Evolutionary conservation across 306 rosid genomes (phyloP).

Genomic region (Fragaria vesca): DNA sequence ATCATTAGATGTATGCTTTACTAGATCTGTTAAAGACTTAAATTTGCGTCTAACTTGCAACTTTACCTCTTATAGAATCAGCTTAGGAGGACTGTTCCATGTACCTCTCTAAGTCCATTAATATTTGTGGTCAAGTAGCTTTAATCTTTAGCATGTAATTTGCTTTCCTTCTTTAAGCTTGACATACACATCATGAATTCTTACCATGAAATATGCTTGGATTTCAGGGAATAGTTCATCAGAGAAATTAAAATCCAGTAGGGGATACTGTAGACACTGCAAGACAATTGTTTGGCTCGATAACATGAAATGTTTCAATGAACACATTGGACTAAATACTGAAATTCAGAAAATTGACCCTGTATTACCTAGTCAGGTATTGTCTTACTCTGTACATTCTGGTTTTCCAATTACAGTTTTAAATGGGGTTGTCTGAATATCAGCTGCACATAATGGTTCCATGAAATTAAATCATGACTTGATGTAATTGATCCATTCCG

Average conservation of each 20-base stretch:
- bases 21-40: slow-evolving; percentile 9
- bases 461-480: not conserved
- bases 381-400: slow-evolving; percentile 1
- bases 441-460: not conserved
- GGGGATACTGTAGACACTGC: slow-evolving; percentile 81
- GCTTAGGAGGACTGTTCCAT: not conserved
- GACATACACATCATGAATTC: not conserved
- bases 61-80: not conserved
- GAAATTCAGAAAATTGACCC: slow-evolving; percentile 50
- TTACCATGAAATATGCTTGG: slow-evolving; percentile 1
- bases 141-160: not conserved
- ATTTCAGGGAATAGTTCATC: slow-evolving; percentile 45
- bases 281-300: slow-evolving; percentile 62
- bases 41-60: not conserved
- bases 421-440: not conserved
- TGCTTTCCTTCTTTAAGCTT: slow-evolving; percentile 9
- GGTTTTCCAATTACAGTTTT: not conserved
- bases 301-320: slow-evolving; percentile 57
- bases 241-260: slow-evolving; percentile 44
- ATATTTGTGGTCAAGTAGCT: not conserved
- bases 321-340: slow-evolving; percentile 32
- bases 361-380: slow-evolving; percentile 60
- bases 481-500: not conserved
- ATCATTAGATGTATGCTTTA: not conserved
- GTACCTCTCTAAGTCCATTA: not conserved